A percentile compares a stretch with the other conserved stretches of the same genome.
These are phyloP conservation scores for Eucalyptus polyanthemos DNA, from an alignment of 345 rosid species.

Conservation along the genomic window DNA sequence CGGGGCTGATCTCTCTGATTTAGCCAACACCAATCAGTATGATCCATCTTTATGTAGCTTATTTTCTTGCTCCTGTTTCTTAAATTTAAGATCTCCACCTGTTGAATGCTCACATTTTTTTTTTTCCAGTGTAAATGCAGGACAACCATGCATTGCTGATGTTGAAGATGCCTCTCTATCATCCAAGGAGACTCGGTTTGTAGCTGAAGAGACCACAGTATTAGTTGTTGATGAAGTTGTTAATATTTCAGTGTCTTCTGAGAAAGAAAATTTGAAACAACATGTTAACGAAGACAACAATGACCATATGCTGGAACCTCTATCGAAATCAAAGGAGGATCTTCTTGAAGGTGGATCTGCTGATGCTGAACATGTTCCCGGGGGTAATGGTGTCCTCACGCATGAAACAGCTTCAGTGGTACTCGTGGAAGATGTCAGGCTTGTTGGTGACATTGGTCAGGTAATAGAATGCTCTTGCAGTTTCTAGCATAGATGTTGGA, in stretches of 20 bases:
- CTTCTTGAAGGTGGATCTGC: neutral
- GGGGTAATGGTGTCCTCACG: neutral
- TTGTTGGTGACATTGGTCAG: neutral
- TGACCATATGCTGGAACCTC: neutral
- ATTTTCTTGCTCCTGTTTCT: neutral
- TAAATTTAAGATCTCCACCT: neutral
- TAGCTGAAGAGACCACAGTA: conserved; percentile 14
- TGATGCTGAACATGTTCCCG: neutral
- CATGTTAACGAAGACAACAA: neutral
- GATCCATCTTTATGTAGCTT: neutral
- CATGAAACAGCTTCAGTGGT: neutral
- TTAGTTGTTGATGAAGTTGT: conserved; percentile 27
- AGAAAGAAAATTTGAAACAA: neutral
- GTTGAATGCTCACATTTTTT: neutral
- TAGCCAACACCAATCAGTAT: conserved; percentile 26
- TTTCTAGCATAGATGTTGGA: neutral
- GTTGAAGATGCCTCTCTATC: conserved; percentile 26
- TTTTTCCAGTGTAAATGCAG: conserved; percentile 14
- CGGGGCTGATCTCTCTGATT: conserved; percentile 10
- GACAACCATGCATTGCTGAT: conserved; percentile 12
- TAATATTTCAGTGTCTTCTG: conserved; percentile 2
- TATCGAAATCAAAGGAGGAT: neutral
- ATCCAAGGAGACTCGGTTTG: conserved; percentile 7
- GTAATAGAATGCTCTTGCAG: neutral
- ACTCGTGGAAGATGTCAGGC: neutral